Evolutionary conservation across 2,329 filamentous ascomycete genomes (phyloP), one percentile per base, ranked within the genome.

Genomic region (Didymella exigua): DNA sequence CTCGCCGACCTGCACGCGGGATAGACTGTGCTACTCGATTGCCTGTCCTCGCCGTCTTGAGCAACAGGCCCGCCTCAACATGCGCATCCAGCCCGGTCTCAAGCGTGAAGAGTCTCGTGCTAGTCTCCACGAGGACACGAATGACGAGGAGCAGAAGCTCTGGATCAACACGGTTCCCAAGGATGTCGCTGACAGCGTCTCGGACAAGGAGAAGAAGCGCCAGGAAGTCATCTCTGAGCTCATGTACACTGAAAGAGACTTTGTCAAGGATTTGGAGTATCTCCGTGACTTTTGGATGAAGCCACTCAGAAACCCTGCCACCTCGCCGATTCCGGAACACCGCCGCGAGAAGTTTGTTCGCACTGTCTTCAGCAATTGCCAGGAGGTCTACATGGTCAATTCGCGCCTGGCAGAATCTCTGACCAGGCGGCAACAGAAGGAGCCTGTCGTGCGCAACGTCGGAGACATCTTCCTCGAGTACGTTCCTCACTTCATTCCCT

Each of bases 81-180:
- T 98, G 75, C 96, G 96, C 77, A 90, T 93, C 59, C 91, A 93
- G 64, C 91, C 92, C 26, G 93, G 93, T 55, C 80, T 99, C 65
- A 91, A 90, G 74, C 80, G 86, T 29, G 86, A 88, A 62, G 84
- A 87, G 50, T 89, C 87, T 5, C 83, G 86, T 63, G 82, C 81
- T 71, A 95, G 86, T 78, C 76, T 90, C 69, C 93, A 96, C 69
- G 92, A 96, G 65, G 91, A 95, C 60, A 89, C 93, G 54, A 89
- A 95, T 68, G 89, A 93, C 68, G 92, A 97, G 70, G 93, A 98
- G 74, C 95, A 98, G 79, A 98, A 98, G 76, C 84, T 99, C 31
- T 99, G 95, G 95, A 99, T 99, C 76, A 98, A 98, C 75, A 96
- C 93, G 13, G 95, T 99, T 30, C 91, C 93, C 0, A 95, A 96